These are phyloP conservation scores for Pleomassaria siparia DNA, from an alignment of 2,329 filamentous ascomycete species.

Conservation along the genomic window DNA sequence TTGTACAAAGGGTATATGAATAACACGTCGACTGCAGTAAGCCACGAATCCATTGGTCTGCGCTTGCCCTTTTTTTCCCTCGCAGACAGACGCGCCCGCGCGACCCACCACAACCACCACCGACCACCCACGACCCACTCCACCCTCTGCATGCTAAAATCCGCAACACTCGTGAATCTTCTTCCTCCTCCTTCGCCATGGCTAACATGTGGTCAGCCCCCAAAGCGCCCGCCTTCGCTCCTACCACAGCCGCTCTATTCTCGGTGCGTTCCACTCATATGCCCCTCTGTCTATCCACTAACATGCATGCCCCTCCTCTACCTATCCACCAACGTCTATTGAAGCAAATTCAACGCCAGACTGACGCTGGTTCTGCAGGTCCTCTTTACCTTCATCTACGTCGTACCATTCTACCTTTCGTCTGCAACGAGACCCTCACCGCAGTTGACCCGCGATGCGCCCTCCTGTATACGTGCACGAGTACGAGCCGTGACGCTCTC, in stretches of 20 bases:
- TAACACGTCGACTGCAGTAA: constrained; percentile 41
- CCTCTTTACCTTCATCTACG: constrained; percentile 84
- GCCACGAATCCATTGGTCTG: constrained; percentile 39
- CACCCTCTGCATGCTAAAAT: constrained; percentile 17
- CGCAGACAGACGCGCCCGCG: constrained; percentile 29
- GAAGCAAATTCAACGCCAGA: constrained; percentile 12
- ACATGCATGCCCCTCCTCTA: constrained; percentile 23
- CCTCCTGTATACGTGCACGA: constrained; percentile 83
- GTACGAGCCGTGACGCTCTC: constrained; percentile 78
- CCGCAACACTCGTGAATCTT: constrained; percentile 12
- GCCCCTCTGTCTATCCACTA: constrained; percentile 21
- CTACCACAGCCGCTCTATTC: constrained; percentile 37
- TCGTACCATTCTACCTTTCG: constrained; percentile 87
- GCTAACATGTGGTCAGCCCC: constrained; percentile 39
- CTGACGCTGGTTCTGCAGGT: constrained; percentile 54
- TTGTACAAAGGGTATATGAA: no score
- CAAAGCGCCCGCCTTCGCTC: constrained; percentile 39
- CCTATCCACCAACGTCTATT: constrained; percentile 24
- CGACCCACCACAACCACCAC: constrained; percentile 23
- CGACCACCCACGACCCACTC: no score
- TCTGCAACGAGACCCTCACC: constrained; percentile 76
- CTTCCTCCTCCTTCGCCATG: no score
- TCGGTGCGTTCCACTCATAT: constrained; percentile 40
- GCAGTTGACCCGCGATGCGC: constrained; percentile 79
- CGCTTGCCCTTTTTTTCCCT: constrained; percentile 15